phyloP scores from a whole-genome alignment of 169 alveolate genomes.

The Theileria equi region DNA sequence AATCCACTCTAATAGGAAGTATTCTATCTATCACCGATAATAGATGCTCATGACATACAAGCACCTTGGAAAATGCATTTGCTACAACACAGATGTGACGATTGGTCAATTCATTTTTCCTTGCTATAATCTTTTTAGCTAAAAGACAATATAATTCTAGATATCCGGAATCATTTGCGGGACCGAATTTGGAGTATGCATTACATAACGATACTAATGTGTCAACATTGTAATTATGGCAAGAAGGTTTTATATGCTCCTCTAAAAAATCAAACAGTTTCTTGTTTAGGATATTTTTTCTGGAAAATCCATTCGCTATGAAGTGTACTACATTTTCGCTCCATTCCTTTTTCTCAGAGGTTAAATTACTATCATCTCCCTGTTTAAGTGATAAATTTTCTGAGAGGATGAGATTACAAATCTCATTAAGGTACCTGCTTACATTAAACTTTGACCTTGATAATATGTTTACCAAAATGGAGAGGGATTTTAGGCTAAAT shows the following conservation, averaged over 20 bases:
- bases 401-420: slow-evolving; percentile 1
- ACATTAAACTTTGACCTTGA: slow-evolving; percentile 14
- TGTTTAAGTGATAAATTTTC: background rate
- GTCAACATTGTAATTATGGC: slow-evolving; percentile 26
- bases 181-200: slow-evolving; percentile 59
- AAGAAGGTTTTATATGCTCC: background rate
- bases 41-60: slow-evolving; percentile 41
- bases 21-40: slow-evolving; percentile 22
- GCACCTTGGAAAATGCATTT: slow-evolving; percentile 51
- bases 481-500: slow-evolving; percentile 16
- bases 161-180: slow-evolving; percentile 34
- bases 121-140: slow-evolving; percentile 22
- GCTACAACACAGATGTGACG: slow-evolving; percentile 48
- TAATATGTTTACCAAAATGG: slow-evolving; percentile 28
- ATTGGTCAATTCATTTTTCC: slow-evolving; percentile 2
- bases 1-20: background rate
- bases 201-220: slow-evolving; percentile 36
- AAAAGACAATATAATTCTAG: slow-evolving; percentile 16
- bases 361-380: background rate
- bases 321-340: slow-evolving; percentile 40
- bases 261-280: slow-evolving; percentile 23
- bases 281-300: slow-evolving; percentile 29
- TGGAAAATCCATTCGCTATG: slow-evolving; percentile 42
- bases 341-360: slow-evolving; percentile 5
- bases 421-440: background rate